These are phyloP conservation scores for Penicillium sp. DNA, from an alignment of 2,329 filamentous ascomycete genomes.

Conservation along the genomic window DNA sequence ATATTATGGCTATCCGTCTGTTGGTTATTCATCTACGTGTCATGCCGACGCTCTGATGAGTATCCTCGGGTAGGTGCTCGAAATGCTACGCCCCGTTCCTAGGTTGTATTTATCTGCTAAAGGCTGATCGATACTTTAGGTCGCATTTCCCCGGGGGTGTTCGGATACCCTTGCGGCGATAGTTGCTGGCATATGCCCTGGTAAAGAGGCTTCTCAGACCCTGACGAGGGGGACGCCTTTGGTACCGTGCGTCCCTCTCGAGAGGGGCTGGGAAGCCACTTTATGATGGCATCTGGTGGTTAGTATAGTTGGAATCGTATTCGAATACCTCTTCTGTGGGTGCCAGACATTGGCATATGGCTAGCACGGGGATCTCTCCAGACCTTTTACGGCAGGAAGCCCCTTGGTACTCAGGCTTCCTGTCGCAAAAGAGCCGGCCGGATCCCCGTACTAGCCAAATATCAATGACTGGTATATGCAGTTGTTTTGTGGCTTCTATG, in stretches of 20 bases:
- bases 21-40: background rate
- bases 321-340: background rate
- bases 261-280: conserved; percentile 7
- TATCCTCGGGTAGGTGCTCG: background rate
- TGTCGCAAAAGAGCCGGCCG: background rate
- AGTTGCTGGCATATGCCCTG: background rate
- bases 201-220: background rate
- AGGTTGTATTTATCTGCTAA: background rate
- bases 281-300: conserved; percentile 7
- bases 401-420: background rate
- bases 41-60: background rate
- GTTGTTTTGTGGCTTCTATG: background rate
- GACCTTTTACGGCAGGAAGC: background rate
- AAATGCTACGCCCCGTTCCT: no score
- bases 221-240: background rate
- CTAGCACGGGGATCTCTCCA: background rate
- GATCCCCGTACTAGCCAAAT: background rate
- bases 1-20: background rate
- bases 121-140: background rate
- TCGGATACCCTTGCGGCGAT: background rate
- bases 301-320: conserved; percentile 11
- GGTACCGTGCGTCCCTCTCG: conserved; percentile 3
- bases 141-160: background rate
- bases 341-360: background rate
- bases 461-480: background rate